These are phyloP conservation scores for Jamesozyma spencerorum DNA, from an alignment of 805 yeast genomes.

Conservation along the genomic window DNA sequence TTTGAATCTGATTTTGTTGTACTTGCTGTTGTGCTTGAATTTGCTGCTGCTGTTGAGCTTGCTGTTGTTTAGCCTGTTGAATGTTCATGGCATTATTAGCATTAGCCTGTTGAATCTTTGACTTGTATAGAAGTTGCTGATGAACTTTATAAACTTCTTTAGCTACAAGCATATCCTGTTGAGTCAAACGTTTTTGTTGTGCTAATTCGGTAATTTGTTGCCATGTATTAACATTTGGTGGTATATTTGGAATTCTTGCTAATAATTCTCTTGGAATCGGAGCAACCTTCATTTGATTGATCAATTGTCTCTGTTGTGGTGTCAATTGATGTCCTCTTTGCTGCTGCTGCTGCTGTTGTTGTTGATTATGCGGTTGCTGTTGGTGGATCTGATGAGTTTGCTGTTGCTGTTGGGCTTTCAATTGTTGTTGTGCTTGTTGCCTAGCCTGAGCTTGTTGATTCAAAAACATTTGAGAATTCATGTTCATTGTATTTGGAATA, in stretches of 20 bases:
- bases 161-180: conserved; percentile 25
- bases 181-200: conserved; percentile 28
- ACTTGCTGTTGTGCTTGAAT: conserved; percentile 24
- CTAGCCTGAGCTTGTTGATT: conserved; percentile 45
- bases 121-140: conserved; percentile 43
- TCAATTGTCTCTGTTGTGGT: conserved; percentile 27
- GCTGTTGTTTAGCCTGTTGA: conserved; percentile 13
- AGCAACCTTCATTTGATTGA: conserved; percentile 44
- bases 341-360: conserved; percentile 17
- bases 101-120: conserved; percentile 33
- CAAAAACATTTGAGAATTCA: conserved; percentile 32
- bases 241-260: conserved; percentile 31
- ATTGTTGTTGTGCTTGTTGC: conserved; percentile 42
- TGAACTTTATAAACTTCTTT: conserved; percentile 50
- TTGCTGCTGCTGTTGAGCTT: conserved; percentile 18
- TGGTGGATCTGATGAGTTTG: conserved; percentile 26
- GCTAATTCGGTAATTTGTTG: conserved; percentile 31
- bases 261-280: conserved; percentile 40
- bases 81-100: conserved; percentile 27
- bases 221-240: conserved; percentile 77
- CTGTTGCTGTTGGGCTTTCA: conserved; percentile 22
- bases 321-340: conserved; percentile 19
- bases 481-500: conserved; percentile 16
- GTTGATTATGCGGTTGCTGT: conserved; percentile 27
- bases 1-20: conserved; percentile 29